These are phyloP conservation scores for Delphinella strobiligena DNA, from an alignment of 2,329 filamentous ascomycete species.

Conservation along the genomic window DNA sequence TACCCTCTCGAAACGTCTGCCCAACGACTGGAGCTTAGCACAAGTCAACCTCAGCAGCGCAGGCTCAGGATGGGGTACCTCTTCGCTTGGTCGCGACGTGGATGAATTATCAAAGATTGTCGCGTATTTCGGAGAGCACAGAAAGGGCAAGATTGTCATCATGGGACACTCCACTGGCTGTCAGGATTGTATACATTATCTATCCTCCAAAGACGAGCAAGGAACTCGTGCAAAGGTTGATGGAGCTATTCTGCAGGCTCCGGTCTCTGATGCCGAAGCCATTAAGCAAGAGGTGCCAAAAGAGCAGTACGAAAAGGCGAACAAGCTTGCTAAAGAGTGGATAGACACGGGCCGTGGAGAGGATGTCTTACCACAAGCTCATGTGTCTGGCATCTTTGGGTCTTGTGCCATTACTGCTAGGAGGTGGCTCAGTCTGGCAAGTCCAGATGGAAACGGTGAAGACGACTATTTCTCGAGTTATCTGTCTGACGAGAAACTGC, in stretches of 20 bases:
- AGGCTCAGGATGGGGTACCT: conserved; percentile 43
- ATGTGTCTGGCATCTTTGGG: conserved; percentile 19
- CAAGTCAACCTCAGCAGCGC: conserved; percentile 40
- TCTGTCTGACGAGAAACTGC: conserved; percentile 46
- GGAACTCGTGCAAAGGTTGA: conserved; percentile 45
- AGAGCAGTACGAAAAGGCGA: conserved; percentile 27
- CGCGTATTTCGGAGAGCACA: conserved; percentile 32
- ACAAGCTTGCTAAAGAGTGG: conserved; percentile 39
- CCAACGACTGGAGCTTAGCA: conserved; percentile 32
- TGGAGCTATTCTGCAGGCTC: conserved; percentile 68
- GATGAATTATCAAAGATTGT: conserved; percentile 42
- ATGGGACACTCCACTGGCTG: conserved; percentile 61
- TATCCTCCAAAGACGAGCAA: conserved; percentile 26
- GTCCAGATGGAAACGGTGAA: conserved; percentile 48
- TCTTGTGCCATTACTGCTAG: conserved; percentile 39
- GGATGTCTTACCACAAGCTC: conserved; percentile 40
- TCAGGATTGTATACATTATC: conserved; percentile 56
- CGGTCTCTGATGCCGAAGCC: conserved; percentile 65
- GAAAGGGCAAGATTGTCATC: conserved; percentile 46
- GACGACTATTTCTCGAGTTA: conserved; percentile 88
- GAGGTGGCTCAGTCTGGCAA: conserved; percentile 47
- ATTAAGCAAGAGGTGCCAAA: conserved; percentile 35
- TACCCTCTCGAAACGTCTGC: conserved; percentile 35
- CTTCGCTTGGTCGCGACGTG: conserved; percentile 41
- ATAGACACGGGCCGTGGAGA: conserved; percentile 42